Conservation (phyloP, 2,329 filamentous ascomycete species). For the Kalaharituber pfeilii region DNA sequence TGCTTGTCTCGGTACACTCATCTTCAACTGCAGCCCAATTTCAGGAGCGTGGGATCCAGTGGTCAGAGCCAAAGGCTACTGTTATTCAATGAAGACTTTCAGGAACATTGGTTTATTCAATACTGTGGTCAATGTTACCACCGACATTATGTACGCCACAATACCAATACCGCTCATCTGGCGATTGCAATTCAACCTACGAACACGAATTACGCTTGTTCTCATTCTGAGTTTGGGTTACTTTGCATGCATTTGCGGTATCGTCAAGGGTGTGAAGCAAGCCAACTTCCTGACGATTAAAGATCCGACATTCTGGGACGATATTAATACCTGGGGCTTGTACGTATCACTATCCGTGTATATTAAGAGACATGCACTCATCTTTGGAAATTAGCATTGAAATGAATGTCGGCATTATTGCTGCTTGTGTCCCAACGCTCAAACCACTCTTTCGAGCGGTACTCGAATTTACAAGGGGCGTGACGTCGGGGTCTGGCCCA, state of each 20-base stretch:
- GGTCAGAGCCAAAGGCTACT: conserved; percentile 28
- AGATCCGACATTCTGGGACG: conserved; percentile 24
- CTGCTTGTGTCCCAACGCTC: conserved; percentile 31
- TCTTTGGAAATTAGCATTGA: conserved; percentile 26
- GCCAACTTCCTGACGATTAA: conserved; percentile 25
- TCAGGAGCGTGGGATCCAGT: conserved; percentile 31
- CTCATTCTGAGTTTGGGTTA: conserved; percentile 28
- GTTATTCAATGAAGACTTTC: conserved; percentile 30
- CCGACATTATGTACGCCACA: conserved; percentile 25
- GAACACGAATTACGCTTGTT: conserved; percentile 28
- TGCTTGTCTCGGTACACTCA: conserved; percentile 31
- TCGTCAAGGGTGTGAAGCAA: conserved; percentile 30
- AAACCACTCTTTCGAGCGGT: conserved; percentile 26
- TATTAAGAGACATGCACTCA: conserved; percentile 31
- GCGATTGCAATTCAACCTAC: conserved; percentile 30
- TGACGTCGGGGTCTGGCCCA: background rate
- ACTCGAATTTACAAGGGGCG: too few species aligned
- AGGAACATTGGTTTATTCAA: conserved; percentile 33
- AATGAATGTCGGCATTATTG: conserved; percentile 29
- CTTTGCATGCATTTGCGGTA: conserved; percentile 30
- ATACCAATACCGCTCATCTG: conserved; percentile 31
- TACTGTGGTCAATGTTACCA: conserved; percentile 21
- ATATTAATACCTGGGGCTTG: conserved; percentile 15
- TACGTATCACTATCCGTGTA: conserved; percentile 27
- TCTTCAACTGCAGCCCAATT: conserved; percentile 34